A percentile compares a stretch with the other conserved stretches of the same genome.
Conservation (phyloP, 1,139 yeast species). For the Protomyces arabidopsidicola region DNA sequence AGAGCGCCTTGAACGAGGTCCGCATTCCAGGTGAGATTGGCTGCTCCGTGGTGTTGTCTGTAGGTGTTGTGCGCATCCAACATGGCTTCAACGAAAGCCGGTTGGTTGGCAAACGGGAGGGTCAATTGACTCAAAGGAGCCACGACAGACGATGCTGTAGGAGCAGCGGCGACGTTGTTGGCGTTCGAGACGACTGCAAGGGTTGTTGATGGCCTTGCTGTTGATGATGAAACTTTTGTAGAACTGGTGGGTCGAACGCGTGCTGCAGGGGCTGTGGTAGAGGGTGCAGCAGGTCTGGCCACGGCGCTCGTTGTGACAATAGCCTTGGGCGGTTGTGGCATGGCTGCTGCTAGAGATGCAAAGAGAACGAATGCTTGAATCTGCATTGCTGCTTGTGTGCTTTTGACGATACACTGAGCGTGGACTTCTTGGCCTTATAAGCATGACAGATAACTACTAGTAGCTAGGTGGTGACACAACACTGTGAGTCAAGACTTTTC, state of each 20-base stretch:
- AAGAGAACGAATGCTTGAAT: neutral
- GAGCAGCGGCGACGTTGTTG: neutral
- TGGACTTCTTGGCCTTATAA: too few species aligned
- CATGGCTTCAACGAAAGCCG: conserved; percentile 36
- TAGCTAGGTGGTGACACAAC: too few species aligned
- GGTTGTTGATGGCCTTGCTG: neutral
- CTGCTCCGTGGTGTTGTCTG: conserved; percentile 58
- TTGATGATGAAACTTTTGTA: neutral
- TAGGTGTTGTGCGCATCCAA: conserved; percentile 55
- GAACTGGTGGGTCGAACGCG: neutral
- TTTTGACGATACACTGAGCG: too few species aligned
- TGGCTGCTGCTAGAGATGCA: neutral
- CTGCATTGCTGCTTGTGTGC: neutral
- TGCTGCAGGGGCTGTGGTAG: neutral
- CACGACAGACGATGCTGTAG: neutral
- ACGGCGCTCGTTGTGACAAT: neutral
- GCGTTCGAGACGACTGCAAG: neutral
- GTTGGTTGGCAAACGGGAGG: conserved; percentile 30
- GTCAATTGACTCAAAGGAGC: neutral
- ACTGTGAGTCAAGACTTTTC: too few species aligned
- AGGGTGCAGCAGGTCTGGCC: neutral
- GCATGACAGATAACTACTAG: too few species aligned
- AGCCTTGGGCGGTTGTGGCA: neutral
- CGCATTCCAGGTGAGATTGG: conserved; percentile 54
- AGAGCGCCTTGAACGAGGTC: conserved; percentile 58